Conservation (phyloP, 139 green algal species). For the Coelastrella sp. region DNA sequence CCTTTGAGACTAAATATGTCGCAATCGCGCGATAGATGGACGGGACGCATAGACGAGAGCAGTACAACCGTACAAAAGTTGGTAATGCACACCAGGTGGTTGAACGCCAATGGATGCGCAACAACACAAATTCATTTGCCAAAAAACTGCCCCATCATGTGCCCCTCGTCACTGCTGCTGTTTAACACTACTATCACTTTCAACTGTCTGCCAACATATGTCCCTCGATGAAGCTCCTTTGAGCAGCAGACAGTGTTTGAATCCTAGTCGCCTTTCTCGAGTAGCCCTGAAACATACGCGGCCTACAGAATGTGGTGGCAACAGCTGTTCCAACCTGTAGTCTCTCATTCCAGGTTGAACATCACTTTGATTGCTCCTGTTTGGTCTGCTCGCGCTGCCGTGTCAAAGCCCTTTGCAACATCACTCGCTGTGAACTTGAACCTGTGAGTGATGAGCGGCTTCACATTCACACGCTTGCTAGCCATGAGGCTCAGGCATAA, state of each 20-base stretch:
- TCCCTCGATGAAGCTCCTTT: too few species aligned
- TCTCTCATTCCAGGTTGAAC: slow-evolving; percentile 5
- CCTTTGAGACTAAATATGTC: too few species aligned
- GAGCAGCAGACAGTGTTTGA: too few species aligned
- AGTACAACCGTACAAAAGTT: too few species aligned
- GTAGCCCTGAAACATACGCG: background rate
- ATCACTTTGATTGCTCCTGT: slow-evolving; percentile 44
- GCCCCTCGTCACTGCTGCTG: too few species aligned
- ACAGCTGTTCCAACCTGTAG: background rate
- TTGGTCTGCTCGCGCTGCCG: slow-evolving; percentile 8
- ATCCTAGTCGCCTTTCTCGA: background rate
- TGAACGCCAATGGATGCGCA: background rate
- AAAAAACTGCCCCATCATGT: background rate
- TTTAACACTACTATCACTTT: too few species aligned
- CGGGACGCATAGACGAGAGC: too few species aligned
- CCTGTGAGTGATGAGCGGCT: slow-evolving; percentile 38
- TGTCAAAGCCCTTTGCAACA: slow-evolving; percentile 31
- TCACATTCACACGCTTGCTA: background rate
- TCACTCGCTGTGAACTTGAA: background rate
- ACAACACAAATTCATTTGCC: background rate
- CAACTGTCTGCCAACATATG: too few species aligned
- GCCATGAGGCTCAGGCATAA: slow-evolving; percentile 22
- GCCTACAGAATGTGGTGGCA: background rate
- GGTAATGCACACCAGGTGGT: too few species aligned
- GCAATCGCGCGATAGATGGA: too few species aligned